phyloP scores from a whole-genome alignment of 768 basidiomycete species.

The Psilocybe cubensis region DNA sequence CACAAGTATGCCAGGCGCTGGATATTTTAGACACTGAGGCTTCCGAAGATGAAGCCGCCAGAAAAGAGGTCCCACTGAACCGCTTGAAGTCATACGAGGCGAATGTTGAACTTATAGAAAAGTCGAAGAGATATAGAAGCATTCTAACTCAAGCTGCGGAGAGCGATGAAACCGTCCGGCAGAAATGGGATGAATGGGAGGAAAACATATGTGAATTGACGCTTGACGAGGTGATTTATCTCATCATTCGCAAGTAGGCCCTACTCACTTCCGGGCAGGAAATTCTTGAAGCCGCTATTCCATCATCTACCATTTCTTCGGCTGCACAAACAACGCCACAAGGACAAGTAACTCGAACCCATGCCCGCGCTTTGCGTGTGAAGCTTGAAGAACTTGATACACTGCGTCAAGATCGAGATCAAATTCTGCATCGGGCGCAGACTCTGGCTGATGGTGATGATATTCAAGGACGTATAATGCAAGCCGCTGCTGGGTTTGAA shows the following conservation, averaged over 20 bases:
- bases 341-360: conserved; percentile 55
- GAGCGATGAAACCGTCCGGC: conserved; percentile 76
- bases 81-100: conserved; percentile 79
- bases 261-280: conserved; percentile 40
- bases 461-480: conserved; percentile 68
- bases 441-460: conserved; percentile 71
- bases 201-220: conserved; percentile 70
- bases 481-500: conserved; percentile 67
- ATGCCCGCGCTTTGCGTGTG: conserved; percentile 71
- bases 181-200: conserved; percentile 93
- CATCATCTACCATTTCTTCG: conserved; percentile 57
- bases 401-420: conserved; percentile 58
- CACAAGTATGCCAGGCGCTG: conserved; percentile 60
- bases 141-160: conserved; percentile 72
- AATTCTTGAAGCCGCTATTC: conserved; percentile 67
- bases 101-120: conserved; percentile 71
- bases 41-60: conserved; percentile 77
- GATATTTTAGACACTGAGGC: conserved; percentile 92
- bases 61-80: conserved; percentile 48
- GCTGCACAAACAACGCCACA: conserved; percentile 35
- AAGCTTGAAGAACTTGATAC: conserved; percentile 83
- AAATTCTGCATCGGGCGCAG: conserved; percentile 67
- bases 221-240: conserved; percentile 55
- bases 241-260: conserved; percentile 13
- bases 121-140: conserved; percentile 71